phyloP scores from a whole-genome alignment of 1,284 basidiomycete genomes.

The Pseudomicrostroma phylloplanum region DNA sequence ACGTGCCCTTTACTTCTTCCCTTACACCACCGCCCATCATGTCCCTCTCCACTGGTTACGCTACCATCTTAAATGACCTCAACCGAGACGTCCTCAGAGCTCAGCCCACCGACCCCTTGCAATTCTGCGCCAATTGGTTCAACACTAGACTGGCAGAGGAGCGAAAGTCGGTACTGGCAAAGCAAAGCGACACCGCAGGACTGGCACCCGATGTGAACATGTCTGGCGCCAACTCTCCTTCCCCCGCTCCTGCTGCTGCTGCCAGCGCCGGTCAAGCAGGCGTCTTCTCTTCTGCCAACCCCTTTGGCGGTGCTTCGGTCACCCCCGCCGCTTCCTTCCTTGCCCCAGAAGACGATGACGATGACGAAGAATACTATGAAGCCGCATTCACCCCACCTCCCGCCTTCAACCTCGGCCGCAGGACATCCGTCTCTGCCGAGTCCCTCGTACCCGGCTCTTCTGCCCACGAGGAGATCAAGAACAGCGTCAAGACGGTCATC shows the following conservation, averaged over 20 bases:
- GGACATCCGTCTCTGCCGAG: slow-evolving; percentile 94
- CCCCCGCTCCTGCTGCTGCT: neutral
- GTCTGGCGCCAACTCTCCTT: neutral
- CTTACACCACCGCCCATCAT: too few species aligned
- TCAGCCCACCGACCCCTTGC: slow-evolving; percentile 79
- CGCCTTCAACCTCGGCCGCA: slow-evolving; percentile 72
- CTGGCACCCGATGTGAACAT: neutral
- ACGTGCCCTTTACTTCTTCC: too few species aligned
- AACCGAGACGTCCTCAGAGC: slow-evolving; percentile 76
- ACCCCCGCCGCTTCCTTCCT: slow-evolving; percentile 1
- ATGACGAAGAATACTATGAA: slow-evolving; percentile 1
- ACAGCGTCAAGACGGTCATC: slow-evolving; percentile 54
- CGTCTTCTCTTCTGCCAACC: neutral
- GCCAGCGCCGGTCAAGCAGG: neutral
- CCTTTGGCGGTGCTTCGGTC: slow-evolving; percentile 7
- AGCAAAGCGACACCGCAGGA: neutral
- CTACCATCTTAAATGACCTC: slow-evolving; percentile 67
- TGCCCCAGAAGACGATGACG: neutral
- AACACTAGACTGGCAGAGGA: slow-evolving; percentile 77
- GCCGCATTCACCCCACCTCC: slow-evolving; percentile 50
- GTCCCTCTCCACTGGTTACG: slow-evolving; percentile 36
- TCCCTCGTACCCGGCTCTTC: slow-evolving; percentile 58
- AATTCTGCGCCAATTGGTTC: slow-evolving; percentile 95
- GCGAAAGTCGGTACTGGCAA: slow-evolving; percentile 55
- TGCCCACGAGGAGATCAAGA: slow-evolving; percentile 30